Conservation (phyloP, 352 stramenopile genomes). For the Pythium biforme region DNA sequence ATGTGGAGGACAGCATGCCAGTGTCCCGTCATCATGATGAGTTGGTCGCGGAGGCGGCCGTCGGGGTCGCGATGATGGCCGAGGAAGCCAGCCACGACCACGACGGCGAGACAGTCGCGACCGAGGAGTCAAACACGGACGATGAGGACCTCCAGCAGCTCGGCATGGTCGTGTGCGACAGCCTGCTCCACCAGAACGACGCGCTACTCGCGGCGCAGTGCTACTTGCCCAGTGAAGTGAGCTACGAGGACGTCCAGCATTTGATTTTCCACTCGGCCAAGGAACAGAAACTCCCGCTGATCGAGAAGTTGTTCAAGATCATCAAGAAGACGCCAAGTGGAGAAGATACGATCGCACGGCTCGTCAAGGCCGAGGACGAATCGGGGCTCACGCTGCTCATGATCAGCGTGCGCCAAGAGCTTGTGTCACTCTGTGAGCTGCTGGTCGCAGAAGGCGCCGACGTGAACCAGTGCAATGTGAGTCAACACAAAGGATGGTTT, state of each 20-base stretch:
- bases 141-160: constrained; percentile 76
- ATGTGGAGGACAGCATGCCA: neutral
- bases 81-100: constrained; percentile 7
- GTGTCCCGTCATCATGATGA: constrained; percentile 7
- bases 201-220: constrained; percentile 17
- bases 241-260: constrained; percentile 57
- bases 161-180: constrained; percentile 55
- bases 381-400: constrained; percentile 83
- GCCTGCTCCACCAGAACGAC: constrained; percentile 30
- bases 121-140: constrained; percentile 73
- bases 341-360: constrained; percentile 44
- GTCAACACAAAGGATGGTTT: constrained; percentile 9
- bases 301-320: constrained; percentile 63
- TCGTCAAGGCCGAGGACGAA: constrained; percentile 68
- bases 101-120: constrained; percentile 27
- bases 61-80: constrained; percentile 23
- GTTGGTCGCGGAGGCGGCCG: constrained; percentile 9
- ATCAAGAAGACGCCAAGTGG: constrained; percentile 52
- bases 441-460: constrained; percentile 71
- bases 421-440: constrained; percentile 53
- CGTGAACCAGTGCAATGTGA: constrained; percentile 80
- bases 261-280: constrained; percentile 61
- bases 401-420: constrained; percentile 68
- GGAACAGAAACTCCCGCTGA: constrained; percentile 44
- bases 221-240: constrained; percentile 40